Percentiles rank a stretch among this genome's conserved stretches.
Evolutionary conservation across 2,329 filamentous ascomycete genomes (phyloP).

Genomic region (Cercospora sp.): DNA sequence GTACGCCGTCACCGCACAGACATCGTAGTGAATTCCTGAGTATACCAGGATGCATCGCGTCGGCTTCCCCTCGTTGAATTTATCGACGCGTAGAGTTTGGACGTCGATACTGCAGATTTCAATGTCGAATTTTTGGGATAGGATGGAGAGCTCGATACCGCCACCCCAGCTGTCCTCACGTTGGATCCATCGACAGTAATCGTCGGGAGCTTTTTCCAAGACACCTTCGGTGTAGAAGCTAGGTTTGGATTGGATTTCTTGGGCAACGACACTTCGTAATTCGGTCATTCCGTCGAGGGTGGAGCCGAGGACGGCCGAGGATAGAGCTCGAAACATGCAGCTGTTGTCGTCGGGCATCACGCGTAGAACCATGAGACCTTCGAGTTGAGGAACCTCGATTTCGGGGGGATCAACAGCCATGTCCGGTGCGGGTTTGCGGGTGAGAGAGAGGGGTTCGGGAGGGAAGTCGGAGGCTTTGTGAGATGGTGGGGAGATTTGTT

Average conservation of each 20-base stretch:
- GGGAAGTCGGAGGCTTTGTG: slow-evolving; percentile 35
- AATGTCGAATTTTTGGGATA: slow-evolving; percentile 80
- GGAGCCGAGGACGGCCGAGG: slow-evolving; percentile 69
- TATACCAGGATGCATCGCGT: slow-evolving; percentile 80
- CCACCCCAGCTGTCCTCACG: slow-evolving; percentile 84
- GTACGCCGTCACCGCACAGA: slow-evolving; percentile 72
- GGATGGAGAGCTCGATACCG: slow-evolving; percentile 81
- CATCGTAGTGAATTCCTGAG: slow-evolving; percentile 91
- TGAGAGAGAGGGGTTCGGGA: slow-evolving; percentile 39
- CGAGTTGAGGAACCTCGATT: slow-evolving; percentile 57
- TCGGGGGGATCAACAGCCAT: slow-evolving; percentile 61
- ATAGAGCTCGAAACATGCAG: slow-evolving; percentile 89
- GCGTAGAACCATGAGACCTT: slow-evolving; percentile 67
- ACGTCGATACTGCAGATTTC: slow-evolving; percentile 87
- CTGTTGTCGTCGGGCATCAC: slow-evolving; percentile 98
- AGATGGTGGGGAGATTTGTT: slow-evolving; percentile 27
- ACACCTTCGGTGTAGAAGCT: slow-evolving; percentile 74
- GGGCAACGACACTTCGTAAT: slow-evolving; percentile 74
- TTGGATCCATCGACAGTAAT: slow-evolving; percentile 81
- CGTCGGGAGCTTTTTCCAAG: slow-evolving; percentile 66
- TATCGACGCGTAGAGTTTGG: slow-evolving; percentile 64
- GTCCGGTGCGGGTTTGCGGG: slow-evolving; percentile 46
- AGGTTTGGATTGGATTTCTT: slow-evolving; percentile 72
- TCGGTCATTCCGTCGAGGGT: slow-evolving; percentile 67
- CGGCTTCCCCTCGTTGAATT: slow-evolving; percentile 72